These are phyloP conservation scores for Colletotrichum musicola DNA, from an alignment of 2,329 filamentous ascomycete genomes.

Conservation along the genomic window DNA sequence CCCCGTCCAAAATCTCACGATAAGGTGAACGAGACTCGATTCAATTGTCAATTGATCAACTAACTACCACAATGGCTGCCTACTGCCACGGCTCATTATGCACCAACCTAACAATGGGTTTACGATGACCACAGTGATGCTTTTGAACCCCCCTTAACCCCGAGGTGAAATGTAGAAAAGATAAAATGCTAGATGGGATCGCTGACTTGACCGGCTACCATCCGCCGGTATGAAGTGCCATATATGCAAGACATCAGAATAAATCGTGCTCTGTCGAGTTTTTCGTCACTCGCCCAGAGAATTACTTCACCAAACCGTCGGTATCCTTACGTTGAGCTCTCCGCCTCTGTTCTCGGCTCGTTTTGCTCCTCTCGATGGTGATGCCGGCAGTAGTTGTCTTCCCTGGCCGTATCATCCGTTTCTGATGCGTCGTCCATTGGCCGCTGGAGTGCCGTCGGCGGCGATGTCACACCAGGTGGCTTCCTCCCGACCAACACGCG, in stretches of 20 bases:
- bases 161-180: conserved; percentile 2
- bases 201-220: conserved; percentile 13
- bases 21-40: too few relatives aligned
- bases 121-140: conserved; percentile 7
- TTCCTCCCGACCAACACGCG: conserved; percentile 64
- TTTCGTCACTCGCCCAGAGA: conserved; percentile 28
- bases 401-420: conserved; percentile 37
- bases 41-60: neutral
- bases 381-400: conserved; percentile 22
- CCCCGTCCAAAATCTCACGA: too few relatives aligned
- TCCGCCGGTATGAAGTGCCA: conserved; percentile 20
- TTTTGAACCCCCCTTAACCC: conserved; percentile 10
- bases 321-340: neutral
- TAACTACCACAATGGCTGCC: neutral
- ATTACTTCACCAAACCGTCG: conserved; percentile 14
- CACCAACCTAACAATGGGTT: neutral
- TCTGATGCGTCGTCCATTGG: conserved; percentile 32
- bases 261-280: conserved; percentile 31
- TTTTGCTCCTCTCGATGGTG: conserved; percentile 1
- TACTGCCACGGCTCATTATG: neutral
- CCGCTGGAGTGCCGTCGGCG: conserved; percentile 16
- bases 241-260: conserved; percentile 32
- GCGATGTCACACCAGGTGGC: conserved; percentile 46
- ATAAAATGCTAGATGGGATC: conserved; percentile 20
- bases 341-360: conserved; percentile 10